phyloP scores from a whole-genome alignment of 139 green algal species.

The Chlamydomonas incerta region DNA sequence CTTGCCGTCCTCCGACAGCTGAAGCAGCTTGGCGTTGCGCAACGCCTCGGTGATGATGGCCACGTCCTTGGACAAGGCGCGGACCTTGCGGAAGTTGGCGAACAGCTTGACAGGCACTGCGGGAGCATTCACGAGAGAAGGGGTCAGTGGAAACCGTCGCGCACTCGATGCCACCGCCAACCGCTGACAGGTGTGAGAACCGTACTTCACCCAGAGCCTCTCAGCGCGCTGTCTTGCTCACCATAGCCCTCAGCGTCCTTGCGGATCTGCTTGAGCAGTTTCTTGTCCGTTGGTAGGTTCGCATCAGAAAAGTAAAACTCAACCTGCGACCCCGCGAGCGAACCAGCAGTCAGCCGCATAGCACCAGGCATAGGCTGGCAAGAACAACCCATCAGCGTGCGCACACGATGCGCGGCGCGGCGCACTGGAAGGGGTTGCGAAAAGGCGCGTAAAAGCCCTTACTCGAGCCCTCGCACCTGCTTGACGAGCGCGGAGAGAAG shows the following conservation, averaged over 20 bases:
- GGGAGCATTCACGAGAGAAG: background rate
- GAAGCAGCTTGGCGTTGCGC: constrained; percentile 33
- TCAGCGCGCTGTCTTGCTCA: constrained; percentile 31
- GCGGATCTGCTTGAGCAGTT: constrained; percentile 74
- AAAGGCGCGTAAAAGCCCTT: background rate
- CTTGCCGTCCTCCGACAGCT: constrained; percentile 51
- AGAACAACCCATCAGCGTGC: no score
- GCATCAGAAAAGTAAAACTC: constrained; percentile 86
- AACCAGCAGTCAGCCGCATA: background rate
- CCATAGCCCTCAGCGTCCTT: constrained; percentile 75
- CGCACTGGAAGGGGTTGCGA: no score
- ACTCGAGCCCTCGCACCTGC: background rate
- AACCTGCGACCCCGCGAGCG: constrained; percentile 52
- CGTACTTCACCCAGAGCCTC: no score
- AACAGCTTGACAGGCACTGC: constrained; percentile 76
- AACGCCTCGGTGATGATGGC: constrained; percentile 58
- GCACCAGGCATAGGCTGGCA: no score
- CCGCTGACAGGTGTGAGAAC: background rate
- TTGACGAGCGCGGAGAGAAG: constrained; percentile 20
- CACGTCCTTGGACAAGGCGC: constrained; percentile 57
- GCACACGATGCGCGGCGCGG: no score
- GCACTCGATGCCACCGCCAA: no score
- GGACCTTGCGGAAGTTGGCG: constrained; percentile 71
- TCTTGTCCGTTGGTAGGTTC: constrained; percentile 83
- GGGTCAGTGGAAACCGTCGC: background rate